These are phyloP conservation scores for Apiotrichum laibachii DNA, from an alignment of 1,284 basidiomycete species.

Conservation along the genomic window DNA sequence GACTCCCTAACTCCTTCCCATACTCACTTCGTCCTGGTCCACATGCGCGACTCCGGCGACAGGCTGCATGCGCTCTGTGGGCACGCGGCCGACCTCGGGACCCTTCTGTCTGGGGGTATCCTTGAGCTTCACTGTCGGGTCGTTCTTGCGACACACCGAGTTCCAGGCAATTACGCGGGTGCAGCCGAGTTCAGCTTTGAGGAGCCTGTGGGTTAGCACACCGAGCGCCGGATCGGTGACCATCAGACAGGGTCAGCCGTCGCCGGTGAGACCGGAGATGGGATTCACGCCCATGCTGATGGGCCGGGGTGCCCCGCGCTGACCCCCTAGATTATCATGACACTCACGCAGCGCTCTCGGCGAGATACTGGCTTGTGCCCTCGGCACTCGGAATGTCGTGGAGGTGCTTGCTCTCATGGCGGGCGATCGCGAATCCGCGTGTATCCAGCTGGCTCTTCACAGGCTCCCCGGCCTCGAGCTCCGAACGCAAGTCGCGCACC, in stretches of 20 bases:
- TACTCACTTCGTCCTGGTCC: conserved; percentile 35
- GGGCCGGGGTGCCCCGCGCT: neutral
- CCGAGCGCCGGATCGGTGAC: no score
- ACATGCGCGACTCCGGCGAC: conserved; percentile 37
- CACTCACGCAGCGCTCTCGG: conserved; percentile 32
- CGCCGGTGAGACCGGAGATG: no score
- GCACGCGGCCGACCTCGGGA: conserved; percentile 30
- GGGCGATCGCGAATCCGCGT: conserved; percentile 33
- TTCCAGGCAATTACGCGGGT: conserved; percentile 41
- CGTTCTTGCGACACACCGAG: conserved; percentile 28
- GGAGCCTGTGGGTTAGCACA: conserved; percentile 14
- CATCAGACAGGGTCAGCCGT: no score
- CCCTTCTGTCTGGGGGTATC: conserved; percentile 25
- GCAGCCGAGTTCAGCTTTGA: conserved; percentile 30
- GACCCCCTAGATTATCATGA: neutral
- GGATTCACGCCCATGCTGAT: no score
- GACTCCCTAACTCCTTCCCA: no score
- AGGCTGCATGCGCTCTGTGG: conserved; percentile 27
- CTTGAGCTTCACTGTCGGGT: conserved; percentile 19
- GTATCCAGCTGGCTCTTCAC: conserved; percentile 26
- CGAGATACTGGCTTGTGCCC: conserved; percentile 32
- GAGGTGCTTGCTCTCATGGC: conserved; percentile 20
- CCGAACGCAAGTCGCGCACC: conserved; percentile 28
- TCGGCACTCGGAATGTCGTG: conserved; percentile 25
- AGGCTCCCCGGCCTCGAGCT: conserved; percentile 15